phyloP scores from a whole-genome alignment of 352 stramenopile species.

The Phytophthora crassamura region DNA sequence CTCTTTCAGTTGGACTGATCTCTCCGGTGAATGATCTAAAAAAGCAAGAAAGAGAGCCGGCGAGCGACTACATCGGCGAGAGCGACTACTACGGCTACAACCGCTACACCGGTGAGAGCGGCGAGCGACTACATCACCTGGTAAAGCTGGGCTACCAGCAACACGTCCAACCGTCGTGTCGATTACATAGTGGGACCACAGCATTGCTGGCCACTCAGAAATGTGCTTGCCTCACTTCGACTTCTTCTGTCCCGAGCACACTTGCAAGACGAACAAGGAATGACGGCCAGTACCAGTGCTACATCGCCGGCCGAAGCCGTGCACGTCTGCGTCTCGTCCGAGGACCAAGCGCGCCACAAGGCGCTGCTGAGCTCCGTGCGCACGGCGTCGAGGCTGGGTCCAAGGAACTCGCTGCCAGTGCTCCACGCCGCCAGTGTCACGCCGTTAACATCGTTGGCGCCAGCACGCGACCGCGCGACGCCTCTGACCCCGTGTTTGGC shows the following conservation, averaged over 20 bases:
- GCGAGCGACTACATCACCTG: no score
- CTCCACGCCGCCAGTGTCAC: slow-evolving; percentile 22
- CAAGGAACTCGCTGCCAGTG: slow-evolving; percentile 8
- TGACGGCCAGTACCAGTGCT: neutral
- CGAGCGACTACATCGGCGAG: no score
- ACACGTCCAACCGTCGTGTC: no score
- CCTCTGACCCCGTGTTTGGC: slow-evolving; percentile 17
- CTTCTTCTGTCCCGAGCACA: slow-evolving; percentile 4
- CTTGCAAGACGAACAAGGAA: neutral
- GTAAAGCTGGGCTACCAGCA: no score
- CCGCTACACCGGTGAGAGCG: no score
- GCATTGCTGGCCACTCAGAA: slow-evolving; percentile 1
- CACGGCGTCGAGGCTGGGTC: neutral
- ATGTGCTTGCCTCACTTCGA: slow-evolving; percentile 7
- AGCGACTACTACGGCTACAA: no score
- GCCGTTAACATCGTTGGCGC: slow-evolving; percentile 13
- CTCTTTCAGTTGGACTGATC: no score
- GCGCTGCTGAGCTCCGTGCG: slow-evolving; percentile 12
- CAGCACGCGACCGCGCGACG: slow-evolving; percentile 13
- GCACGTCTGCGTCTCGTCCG: neutral
- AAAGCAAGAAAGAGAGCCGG: no score
- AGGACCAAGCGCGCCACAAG: slow-evolving; percentile 12
- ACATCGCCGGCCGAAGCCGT: neutral
- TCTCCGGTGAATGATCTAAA: no score
- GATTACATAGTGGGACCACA: slow-evolving; percentile 13